Conservation (phyloP, 1,284 basidiomycete genomes). For the Tilletia horrida region DNA sequence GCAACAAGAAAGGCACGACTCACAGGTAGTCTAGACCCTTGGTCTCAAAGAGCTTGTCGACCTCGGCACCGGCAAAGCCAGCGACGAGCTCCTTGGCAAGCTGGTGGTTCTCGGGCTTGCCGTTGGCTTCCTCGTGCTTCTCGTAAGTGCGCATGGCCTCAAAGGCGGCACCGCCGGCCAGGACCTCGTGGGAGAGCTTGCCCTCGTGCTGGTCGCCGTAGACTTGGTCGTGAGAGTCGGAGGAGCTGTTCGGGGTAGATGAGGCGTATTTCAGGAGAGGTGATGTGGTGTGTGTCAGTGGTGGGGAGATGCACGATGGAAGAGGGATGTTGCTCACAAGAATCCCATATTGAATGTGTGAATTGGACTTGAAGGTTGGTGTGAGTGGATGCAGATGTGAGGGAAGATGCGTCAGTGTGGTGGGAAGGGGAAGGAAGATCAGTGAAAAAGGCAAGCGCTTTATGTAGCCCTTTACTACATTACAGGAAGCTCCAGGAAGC, state of each 20-base stretch:
- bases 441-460: too few relatives aligned
- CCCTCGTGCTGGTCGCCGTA: constrained; percentile 30
- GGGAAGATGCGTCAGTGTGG: too few relatives aligned
- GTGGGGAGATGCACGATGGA: too few relatives aligned
- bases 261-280: too few relatives aligned
- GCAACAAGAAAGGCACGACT: background rate
- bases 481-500: too few relatives aligned
- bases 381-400: background rate
- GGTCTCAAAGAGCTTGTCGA: constrained; percentile 48
- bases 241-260: too few relatives aligned
- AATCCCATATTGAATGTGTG: constrained; percentile 10
- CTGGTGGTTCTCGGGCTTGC: constrained; percentile 29
- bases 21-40: constrained; percentile 58
- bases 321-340: background rate
- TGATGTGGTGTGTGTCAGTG: too few relatives aligned
- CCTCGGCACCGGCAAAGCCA: constrained; percentile 49
- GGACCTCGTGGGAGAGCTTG: constrained; percentile 64
- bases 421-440: too few relatives aligned
- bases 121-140: constrained; percentile 57
- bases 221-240: constrained; percentile 5
- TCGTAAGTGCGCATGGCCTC: constrained; percentile 65
- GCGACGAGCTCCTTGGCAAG: constrained; percentile 59
- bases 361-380: background rate
- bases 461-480: too few relatives aligned
- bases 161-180: constrained; percentile 55